Evolutionary conservation across 1,139 yeast genomes (phyloP).

Genomic region (Magnusiomyces magnusii): DNA sequence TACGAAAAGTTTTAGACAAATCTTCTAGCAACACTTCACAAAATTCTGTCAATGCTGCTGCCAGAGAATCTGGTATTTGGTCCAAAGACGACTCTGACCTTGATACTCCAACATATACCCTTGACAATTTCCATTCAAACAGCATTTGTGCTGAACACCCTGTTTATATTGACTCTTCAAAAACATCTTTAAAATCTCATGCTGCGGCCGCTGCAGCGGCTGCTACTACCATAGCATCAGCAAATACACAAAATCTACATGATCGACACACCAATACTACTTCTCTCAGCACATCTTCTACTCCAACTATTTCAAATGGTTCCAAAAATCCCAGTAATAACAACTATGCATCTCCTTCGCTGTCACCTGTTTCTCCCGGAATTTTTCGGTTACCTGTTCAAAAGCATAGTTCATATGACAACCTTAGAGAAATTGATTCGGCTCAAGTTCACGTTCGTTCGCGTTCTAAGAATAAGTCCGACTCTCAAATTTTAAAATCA

Average conservation of each 20-base stretch:
- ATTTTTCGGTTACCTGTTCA: background rate
- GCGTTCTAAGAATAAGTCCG: background rate
- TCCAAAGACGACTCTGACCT: background rate
- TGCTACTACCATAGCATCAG: background rate
- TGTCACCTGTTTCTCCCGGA: background rate
- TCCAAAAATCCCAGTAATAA: background rate
- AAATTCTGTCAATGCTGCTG: background rate
- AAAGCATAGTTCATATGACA: background rate
- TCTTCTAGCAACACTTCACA: constrained; percentile 18
- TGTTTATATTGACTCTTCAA: background rate
- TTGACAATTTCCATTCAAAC: background rate
- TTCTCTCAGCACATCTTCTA: background rate
- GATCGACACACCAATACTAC: background rate
- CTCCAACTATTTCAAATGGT: background rate
- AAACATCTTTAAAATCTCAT: background rate
- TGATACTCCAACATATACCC: background rate
- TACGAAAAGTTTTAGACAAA: constrained; percentile 43
- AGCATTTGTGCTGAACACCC: background rate
- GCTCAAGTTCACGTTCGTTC: background rate
- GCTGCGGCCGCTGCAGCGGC: background rate
- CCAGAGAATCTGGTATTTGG: constrained; percentile 1
- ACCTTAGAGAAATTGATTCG: background rate
- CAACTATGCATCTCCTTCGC: background rate
- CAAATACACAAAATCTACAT: background rate
- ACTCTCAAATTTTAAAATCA: background rate